Evolutionary conservation across 2,329 filamentous ascomycete species (phyloP).

Genomic region (Chalaropsis thielavioides): DNA sequence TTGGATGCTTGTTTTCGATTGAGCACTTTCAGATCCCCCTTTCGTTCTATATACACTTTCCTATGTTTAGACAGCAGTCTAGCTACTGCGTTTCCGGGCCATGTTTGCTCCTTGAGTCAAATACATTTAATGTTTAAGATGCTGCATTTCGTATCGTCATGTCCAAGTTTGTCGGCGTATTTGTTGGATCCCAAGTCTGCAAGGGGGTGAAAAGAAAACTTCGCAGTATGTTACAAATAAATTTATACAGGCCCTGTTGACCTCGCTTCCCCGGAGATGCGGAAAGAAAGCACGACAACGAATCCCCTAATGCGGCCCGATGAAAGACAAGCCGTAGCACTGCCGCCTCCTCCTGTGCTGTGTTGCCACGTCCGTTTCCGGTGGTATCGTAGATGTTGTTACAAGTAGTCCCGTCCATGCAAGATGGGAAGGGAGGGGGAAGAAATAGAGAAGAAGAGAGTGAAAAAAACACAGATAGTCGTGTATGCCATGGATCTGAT

Average conservation of each 20-base stretch:
- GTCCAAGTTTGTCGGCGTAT: neutral
- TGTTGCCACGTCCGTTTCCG: neutral
- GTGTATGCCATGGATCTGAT: neutral
- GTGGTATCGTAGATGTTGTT: conserved; percentile 5
- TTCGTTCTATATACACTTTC: neutral
- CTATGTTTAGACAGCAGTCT: neutral
- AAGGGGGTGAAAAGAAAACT: neutral
- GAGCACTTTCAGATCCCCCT: conserved; percentile 1
- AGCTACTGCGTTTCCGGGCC: neutral
- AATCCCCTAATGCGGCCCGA: neutral
- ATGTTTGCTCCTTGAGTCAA: neutral
- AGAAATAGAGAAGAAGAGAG: neutral
- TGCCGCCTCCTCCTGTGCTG: neutral
- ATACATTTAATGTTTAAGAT: neutral
- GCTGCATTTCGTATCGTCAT: neutral
- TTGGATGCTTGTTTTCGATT: neutral
- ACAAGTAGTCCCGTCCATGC: neutral
- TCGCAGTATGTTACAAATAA: neutral
- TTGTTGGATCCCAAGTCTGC: neutral
- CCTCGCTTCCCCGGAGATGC: neutral
- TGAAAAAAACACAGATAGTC: neutral
- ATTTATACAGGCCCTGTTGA: neutral
- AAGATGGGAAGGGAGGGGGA: neutral
- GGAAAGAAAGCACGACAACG: neutral
- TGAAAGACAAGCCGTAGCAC: neutral